Conservation (phyloP, 441 rosid species). For the Populus hybrid region DNA sequence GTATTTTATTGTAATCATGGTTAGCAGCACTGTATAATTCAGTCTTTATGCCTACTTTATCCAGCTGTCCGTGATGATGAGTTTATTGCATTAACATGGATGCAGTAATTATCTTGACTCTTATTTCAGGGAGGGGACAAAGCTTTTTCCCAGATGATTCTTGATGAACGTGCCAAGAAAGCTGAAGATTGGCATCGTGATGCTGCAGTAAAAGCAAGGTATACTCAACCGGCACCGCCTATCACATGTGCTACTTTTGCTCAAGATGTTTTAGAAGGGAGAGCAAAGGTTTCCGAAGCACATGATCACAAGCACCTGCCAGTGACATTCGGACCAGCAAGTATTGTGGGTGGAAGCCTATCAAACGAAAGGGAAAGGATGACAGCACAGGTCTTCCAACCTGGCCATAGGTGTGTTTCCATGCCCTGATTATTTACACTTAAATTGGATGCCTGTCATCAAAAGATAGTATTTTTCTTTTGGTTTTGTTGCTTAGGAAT, state of each 20-base stretch:
- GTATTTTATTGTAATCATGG: background rate
- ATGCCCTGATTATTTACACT: background rate
- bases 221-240: conserved; percentile 71
- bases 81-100: conserved; percentile 2
- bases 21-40: background rate
- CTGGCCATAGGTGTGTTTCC: conserved; percentile 63
- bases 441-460: background rate
- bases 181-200: conserved; percentile 95
- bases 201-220: conserved; percentile 60
- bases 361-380: conserved; percentile 80
- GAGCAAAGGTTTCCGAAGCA: conserved; percentile 68
- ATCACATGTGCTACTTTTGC: conserved; percentile 98
- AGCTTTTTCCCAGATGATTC: conserved; percentile 63
- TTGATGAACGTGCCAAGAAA: conserved; percentile 67
- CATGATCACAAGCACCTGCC: conserved; percentile 95
- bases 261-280: conserved; percentile 94
- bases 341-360: conserved; percentile 58
- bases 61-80: background rate
- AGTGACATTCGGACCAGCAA: conserved; percentile 88
- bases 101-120: conserved; percentile 1
- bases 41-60: background rate
- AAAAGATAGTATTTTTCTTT: background rate
- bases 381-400: conserved; percentile 87
- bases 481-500: background rate
- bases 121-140: conserved; percentile 60